Evolutionary conservation across 768 basidiomycete species (phyloP).

Genomic region (Gloeopeniophorella convolvens): DNA sequence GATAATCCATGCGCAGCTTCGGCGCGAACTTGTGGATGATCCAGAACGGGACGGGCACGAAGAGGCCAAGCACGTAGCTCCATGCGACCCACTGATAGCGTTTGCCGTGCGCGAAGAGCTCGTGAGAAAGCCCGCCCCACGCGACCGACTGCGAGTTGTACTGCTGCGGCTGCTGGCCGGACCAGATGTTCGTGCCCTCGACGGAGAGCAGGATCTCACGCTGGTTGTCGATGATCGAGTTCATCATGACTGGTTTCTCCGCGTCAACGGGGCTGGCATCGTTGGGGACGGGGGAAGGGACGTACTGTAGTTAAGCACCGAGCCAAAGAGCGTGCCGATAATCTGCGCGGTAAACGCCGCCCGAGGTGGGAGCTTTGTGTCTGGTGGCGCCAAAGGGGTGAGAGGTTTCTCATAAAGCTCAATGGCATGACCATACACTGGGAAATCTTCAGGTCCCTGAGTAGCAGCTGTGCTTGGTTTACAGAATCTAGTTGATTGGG

Average conservation of each 20-base stretch:
- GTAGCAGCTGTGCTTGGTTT: slow-evolving; percentile 37
- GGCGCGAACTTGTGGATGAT: slow-evolving; percentile 39
- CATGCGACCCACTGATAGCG: slow-evolving; percentile 44
- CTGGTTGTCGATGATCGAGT: slow-evolving; percentile 47
- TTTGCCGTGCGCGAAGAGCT: slow-evolving; percentile 18
- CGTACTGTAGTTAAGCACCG: slow-evolving; percentile 30
- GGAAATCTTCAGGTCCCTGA: slow-evolving; percentile 44
- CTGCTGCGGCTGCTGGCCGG: slow-evolving; percentile 42
- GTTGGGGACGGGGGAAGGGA: background rate
- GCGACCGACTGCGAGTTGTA: slow-evolving; percentile 47
- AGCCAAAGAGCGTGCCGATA: slow-evolving; percentile 42
- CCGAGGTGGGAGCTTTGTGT: slow-evolving; percentile 44
- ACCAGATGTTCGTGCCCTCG: slow-evolving; percentile 50
- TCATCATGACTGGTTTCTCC: slow-evolving; percentile 47
- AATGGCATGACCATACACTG: slow-evolving; percentile 28
- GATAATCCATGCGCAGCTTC: slow-evolving; percentile 38
- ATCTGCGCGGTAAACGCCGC: slow-evolving; percentile 45
- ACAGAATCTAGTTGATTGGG: slow-evolving; percentile 30
- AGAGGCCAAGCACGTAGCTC: slow-evolving; percentile 42
- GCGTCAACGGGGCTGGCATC: background rate
- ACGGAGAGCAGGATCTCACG: slow-evolving; percentile 45
- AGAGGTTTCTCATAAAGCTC: background rate
- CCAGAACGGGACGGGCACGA: slow-evolving; percentile 51
- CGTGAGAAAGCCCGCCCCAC: slow-evolving; percentile 36
- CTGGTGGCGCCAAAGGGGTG: background rate